phyloP scores from a whole-genome alignment of 2,329 filamentous ascomycete species.

The Cercospora sojina region DNA sequence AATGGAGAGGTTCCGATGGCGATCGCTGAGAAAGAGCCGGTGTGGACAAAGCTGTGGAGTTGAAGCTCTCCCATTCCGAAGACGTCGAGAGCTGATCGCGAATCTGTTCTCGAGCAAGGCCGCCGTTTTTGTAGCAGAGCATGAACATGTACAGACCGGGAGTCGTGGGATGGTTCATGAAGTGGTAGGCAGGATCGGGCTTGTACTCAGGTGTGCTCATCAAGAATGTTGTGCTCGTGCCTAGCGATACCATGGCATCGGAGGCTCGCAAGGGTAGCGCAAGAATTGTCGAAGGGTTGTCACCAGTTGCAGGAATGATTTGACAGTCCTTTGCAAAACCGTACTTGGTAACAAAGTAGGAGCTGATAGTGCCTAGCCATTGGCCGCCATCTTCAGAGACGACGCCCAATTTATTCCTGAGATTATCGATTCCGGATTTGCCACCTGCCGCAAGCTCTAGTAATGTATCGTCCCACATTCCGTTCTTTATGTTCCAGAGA shows the following conservation, averaged over 20 bases:
- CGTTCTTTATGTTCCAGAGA: slow-evolving; percentile 80
- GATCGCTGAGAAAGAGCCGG: slow-evolving; percentile 65
- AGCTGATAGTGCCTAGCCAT: slow-evolving; percentile 70
- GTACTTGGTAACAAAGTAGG: slow-evolving; percentile 77
- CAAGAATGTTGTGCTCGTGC: slow-evolving; percentile 93
- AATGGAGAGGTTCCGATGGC: slow-evolving; percentile 60
- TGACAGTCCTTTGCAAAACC: slow-evolving; percentile 73
- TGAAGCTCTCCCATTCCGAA: slow-evolving; percentile 74
- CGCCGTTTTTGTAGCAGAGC: slow-evolving; percentile 99
- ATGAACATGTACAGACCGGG: slow-evolving; percentile 97
- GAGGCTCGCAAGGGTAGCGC: slow-evolving; percentile 81
- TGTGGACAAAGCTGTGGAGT: slow-evolving; percentile 66
- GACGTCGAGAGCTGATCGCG: slow-evolving; percentile 71
- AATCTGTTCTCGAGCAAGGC: slow-evolving; percentile 84
- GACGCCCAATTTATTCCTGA: slow-evolving; percentile 75
- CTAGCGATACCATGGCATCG: slow-evolving; percentile 91
- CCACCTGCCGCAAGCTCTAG: slow-evolving; percentile 72
- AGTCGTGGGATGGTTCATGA: slow-evolving; percentile 96
- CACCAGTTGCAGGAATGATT: slow-evolving; percentile 85
- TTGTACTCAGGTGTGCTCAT: slow-evolving; percentile 94
- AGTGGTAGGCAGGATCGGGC: slow-evolving; percentile 88
- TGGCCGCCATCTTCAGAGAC: slow-evolving; percentile 78
- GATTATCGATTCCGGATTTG: slow-evolving; percentile 57
- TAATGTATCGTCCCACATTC: slow-evolving; percentile 71
- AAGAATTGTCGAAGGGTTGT: slow-evolving; percentile 94